Evolutionary conservation across 306 rosid species (phyloP), one percentile per base, ranked within the genome.

Genomic region (Lagenaria siceraria): DNA sequence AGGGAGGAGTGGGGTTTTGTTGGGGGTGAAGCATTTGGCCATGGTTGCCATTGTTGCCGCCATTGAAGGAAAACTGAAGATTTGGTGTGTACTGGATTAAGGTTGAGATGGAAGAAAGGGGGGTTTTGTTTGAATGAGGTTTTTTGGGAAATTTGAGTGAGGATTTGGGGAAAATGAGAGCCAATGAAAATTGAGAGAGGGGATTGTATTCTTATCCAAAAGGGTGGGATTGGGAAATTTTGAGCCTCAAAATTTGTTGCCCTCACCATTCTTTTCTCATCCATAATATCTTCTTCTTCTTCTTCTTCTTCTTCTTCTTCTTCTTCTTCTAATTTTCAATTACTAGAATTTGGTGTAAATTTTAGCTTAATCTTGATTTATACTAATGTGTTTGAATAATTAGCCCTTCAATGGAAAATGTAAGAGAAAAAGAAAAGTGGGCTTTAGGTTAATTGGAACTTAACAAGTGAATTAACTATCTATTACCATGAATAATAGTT

Each of bases 31-130:
- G 88, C 89, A 87, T 78, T 92, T 95, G 64, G 97, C 89, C 97
- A 90, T 90, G 55, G 96, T 84, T 36, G 93, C 88, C 89, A 90
- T 85, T 11, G 96, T 90, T 86, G 96, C 85, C 65, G 98, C 97
- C 97, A 89, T 94, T 81, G 87, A 76, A 58, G 43, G 40, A 38
- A 27, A 14, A 25, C 6, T 60, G 36, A 60, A 60, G 63, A 11
- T 0, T 58, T 64, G 48, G 2, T 36, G 29, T 36, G 51, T 11
- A 38, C 19, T 1, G 10, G 15, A 33, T 36, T 36, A 9, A 15
- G 8, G 27, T 7, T 61, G 31, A 11, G 38, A 61, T 27, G 17
- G 54, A 5, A 51, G 51, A 43, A 40, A 13, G 4, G 36, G 36
- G 36, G 5, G 3, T 33, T 33, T 33, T 33, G 36, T 33, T 33